phyloP scores from a whole-genome alignment of 1,139 yeast species.

The Hansenula lynferdii region DNA sequence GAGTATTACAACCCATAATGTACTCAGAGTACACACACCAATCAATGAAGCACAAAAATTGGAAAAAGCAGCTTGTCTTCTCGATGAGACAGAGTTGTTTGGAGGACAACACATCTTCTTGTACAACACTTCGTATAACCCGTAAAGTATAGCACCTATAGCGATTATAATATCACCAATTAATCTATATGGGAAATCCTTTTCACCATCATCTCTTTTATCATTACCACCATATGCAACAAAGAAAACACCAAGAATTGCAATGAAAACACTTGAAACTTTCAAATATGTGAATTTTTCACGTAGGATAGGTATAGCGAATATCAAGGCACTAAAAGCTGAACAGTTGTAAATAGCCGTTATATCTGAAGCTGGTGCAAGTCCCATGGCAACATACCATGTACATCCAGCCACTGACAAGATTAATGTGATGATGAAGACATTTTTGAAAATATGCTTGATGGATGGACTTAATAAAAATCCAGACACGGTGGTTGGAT shows the following conservation, averaged over 20 bases:
- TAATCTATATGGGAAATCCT: slow-evolving; percentile 52
- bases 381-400: slow-evolving; percentile 81
- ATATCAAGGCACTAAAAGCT: slow-evolving; percentile 83
- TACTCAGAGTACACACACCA: slow-evolving; percentile 52
- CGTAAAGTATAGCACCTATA: slow-evolving; percentile 77
- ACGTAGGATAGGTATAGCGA: slow-evolving; percentile 68
- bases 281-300: slow-evolving; percentile 67
- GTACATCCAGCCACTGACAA: slow-evolving; percentile 76
- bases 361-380: slow-evolving; percentile 81
- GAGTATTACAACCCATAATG: slow-evolving; percentile 47
- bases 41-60: slow-evolving; percentile 50
- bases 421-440: slow-evolving; percentile 47
- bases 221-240: slow-evolving; percentile 68
- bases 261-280: slow-evolving; percentile 63
- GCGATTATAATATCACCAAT: slow-evolving; percentile 71
- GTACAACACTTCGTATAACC: slow-evolving; percentile 81
- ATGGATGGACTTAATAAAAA: slow-evolving; percentile 43
- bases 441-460: slow-evolving; percentile 39
- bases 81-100: slow-evolving; percentile 42
- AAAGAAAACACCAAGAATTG: slow-evolving; percentile 68
- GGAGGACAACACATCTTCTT: slow-evolving; percentile 78
- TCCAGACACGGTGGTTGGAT: slow-evolving; percentile 32
- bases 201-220: slow-evolving; percentile 10
- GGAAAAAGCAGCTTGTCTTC: slow-evolving; percentile 54
- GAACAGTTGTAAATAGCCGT: slow-evolving; percentile 90